Percentiles rank a stretch among this genome's conserved stretches.
Evolutionary conservation across 2,329 filamentous ascomycete species (phyloP).

Genomic region (Aspergillus pseudoglaucus): DNA sequence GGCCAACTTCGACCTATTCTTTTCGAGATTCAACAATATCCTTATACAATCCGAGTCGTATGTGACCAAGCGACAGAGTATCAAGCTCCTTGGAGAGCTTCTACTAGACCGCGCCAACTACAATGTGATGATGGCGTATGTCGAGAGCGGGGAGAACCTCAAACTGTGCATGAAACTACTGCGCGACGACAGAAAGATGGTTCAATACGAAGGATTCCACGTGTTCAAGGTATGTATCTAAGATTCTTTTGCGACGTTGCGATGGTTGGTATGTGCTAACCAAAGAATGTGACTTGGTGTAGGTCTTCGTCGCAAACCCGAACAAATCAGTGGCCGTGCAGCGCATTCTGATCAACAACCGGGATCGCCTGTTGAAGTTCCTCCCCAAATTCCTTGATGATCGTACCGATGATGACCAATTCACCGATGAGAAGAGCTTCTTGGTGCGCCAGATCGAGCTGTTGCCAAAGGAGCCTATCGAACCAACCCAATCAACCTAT

Average conservation of each 20-base stretch:
- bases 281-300: conserved; percentile 8
- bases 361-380: conserved; percentile 83
- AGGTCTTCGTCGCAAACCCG: conserved; percentile 96
- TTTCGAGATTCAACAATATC: conserved; percentile 78
- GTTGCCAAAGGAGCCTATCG: conserved; percentile 37
- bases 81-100: conserved; percentile 93
- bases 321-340: conserved; percentile 96
- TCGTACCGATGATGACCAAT: conserved; percentile 94
- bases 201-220: conserved; percentile 98
- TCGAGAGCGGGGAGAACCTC: conserved; percentile 88
- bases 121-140: conserved; percentile 95
- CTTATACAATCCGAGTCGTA: conserved; percentile 91
- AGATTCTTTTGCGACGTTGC: neutral
- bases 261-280: conserved; percentile 8
- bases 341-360: conserved; percentile 92
- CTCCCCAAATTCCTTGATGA: conserved; percentile 89
- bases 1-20: conserved; percentile 90
- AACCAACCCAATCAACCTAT: conserved; percentile 24
- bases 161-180: conserved; percentile 98
- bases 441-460: conserved; percentile 83
- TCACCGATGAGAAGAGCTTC: conserved; percentile 96
- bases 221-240: conserved; percentile 70
- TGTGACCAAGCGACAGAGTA: conserved; percentile 95
- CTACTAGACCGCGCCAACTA: conserved; percentile 93
- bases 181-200: conserved; percentile 94